Base-by-base conservation (phyloP, 805 yeast species). In the Suhomyces vadensis region DNA sequence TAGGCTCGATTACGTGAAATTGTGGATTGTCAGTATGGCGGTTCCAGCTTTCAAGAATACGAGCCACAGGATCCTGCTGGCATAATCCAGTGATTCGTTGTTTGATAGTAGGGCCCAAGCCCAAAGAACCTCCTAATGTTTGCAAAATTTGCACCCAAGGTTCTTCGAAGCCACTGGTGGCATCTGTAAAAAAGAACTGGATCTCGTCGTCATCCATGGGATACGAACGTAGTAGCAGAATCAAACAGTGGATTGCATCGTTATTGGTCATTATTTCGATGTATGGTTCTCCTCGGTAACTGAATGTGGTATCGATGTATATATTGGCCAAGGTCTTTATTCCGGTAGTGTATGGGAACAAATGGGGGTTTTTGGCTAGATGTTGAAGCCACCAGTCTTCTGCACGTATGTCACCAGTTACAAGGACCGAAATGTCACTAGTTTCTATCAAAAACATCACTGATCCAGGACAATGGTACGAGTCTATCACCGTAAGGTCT, bases 381-480 rank as follows among this genome's bases (percentile, higher is more conserved):
- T 63, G 44, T 13, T 70, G 63, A 1, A 71, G 56, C 74, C 80
- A 78, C 78, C 81, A 76, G 1, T 48, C 37, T 54, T 81, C 85
- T 5, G 82, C 82, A 21, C 84, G 61, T 3, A 78, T 43, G 52
- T 81, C 86, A 2, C 85, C 86, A 0, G 85, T 80, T 23, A 71
- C 63, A 6, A 81, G 61, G 1, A 80, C 73, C 0, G 78, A 56
- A 7, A 38, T 46, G 44, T 10, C 31, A 1, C 41, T 35, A 11
- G 59, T 59, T 46, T 75, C 76, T 1, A 81, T 44, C 22, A 81
- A 64, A 44, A 77, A 74, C 81, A 81, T 77, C 2, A 70, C 66
- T 3, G 83, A 69, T 3, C 85, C 86, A 9, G 83, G 79, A 53
- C 86, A 81, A 51, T 81, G 87, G 52, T 79, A 71, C 0, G 81